Conservation (phyloP, 176 grass and related monocot genomes). For the Bromus sterilis region DNA sequence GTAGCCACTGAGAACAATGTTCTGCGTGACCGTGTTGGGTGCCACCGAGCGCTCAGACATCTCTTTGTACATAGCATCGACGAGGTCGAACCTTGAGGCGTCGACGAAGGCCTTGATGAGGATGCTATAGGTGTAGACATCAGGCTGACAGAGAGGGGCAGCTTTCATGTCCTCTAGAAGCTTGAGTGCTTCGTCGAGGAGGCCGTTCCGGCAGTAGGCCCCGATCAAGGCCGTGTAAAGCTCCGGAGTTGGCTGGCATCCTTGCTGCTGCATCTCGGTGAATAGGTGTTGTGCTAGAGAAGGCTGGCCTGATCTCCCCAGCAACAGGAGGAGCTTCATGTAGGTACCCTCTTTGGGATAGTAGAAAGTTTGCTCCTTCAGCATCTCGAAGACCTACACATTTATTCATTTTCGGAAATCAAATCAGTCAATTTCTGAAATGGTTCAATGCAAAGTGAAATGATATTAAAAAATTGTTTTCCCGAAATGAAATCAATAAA, state of each 20-base stretch:
- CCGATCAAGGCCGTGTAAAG: constrained; percentile 76
- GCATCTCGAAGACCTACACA: constrained; percentile 69
- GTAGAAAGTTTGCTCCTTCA: constrained; percentile 77
- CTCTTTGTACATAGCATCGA: constrained; percentile 60
- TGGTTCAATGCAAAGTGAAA: not conserved
- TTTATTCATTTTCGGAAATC: not conserved
- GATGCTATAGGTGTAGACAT: constrained; percentile 87
- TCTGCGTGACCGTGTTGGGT: constrained; percentile 82
- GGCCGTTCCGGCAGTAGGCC: constrained; percentile 51
- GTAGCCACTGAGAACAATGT: constrained; percentile 85
- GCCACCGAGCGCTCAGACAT: constrained; percentile 57
- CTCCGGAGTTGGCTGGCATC: constrained; percentile 48
- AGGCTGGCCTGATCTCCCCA: constrained; percentile 61
- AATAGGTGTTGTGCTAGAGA: constrained; percentile 50
- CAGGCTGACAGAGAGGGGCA: constrained; percentile 62
- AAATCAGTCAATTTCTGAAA: not conserved
- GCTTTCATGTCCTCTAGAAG: constrained; percentile 66
- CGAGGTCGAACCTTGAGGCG: constrained; percentile 47
- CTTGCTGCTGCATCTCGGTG: constrained; percentile 51
- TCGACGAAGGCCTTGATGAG: constrained; percentile 80
- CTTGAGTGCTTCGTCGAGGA: constrained; percentile 59
- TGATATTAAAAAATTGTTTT: not conserved
- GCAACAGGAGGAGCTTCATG: constrained; percentile 76
- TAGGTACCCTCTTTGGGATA: constrained; percentile 76
- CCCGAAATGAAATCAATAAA: not conserved